Evolutionary conservation across 108 stramenopile species (phyloP), one percentile per base, ranked within the genome.

Genomic region (Stephanodiscus triporus): DNA sequence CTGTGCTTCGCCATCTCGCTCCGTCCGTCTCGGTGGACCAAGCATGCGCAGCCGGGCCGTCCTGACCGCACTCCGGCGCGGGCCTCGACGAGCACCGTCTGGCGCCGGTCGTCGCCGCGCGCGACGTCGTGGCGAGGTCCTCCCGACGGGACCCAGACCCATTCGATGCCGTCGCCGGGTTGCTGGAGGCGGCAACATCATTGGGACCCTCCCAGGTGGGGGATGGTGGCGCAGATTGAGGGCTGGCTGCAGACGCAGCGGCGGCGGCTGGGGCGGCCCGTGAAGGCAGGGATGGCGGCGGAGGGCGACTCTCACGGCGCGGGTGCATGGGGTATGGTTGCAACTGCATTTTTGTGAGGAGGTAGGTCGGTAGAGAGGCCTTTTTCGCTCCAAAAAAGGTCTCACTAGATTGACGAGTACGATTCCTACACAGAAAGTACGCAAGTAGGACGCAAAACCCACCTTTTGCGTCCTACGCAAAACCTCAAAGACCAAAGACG

Each of bases 81-180:
- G 92, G 70, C n/a, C 54, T 93, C 91, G 17, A 91, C 85, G 72
- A 93, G 75, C 63, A 96, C 87, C 43, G 95, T 96, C 70, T 91
- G 62, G 95, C 95, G 49, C 95, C 95, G 66, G 81, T 86, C 0
- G 80, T 75, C 9, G 91, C 85, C 20, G 85, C 92, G 92, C 45
- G 89, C 92, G 1, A 93, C 90, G 87, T 96, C 95, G 72, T 91
- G 13, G 92, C 91, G 60, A 96, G 80, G 78, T 92, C 91, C 70
- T 96, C 63, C 95, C 95, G 13, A 93, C 91, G 82, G 95, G 45
- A 93, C 82, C 92, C 92, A 93, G 55, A 42, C 42, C 79, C 84
- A 70, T 84, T 85, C 77, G 70, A 79, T 40, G 24, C 72, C 75
- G 64, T 72, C 64, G 60, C 79, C 62, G 60, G 66, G 72, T 76